Conservation (phyloP, 495 filamentous ascomycete species). For the Pseudomonodictys pantanalensis region DNA sequence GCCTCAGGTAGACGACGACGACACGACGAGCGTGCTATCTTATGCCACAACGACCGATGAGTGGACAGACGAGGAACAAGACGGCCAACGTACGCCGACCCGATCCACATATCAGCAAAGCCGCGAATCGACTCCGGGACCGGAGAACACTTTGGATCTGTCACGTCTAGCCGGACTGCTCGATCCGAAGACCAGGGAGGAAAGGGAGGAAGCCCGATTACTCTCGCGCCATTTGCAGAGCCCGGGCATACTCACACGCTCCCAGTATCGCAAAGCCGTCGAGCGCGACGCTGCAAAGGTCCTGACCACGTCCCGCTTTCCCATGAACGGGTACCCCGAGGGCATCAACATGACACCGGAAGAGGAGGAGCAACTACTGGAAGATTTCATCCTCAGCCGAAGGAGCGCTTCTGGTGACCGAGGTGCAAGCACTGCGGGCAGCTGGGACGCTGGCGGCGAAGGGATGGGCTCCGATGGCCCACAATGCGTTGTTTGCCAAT, state of each 20-base stretch:
- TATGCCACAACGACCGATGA: constrained; percentile 52
- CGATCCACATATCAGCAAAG: constrained; percentile 43
- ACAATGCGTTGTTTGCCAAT: constrained; percentile 91
- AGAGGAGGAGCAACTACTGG: constrained; percentile 77
- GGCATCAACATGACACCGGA: constrained; percentile 52
- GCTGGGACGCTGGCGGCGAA: constrained; percentile 66
- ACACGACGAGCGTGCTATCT: constrained; percentile 76
- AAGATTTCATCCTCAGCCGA: constrained; percentile 72
- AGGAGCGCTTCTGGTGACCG: constrained; percentile 38
- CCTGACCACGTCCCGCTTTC: constrained; percentile 52
- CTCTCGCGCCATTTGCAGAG: constrained; percentile 76
- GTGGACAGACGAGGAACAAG: constrained; percentile 45
- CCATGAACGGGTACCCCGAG: constrained; percentile 24
- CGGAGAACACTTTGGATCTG: constrained; percentile 61
- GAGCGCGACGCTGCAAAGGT: constrained; percentile 65
- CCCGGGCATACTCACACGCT: constrained; percentile 73
- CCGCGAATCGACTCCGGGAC: constrained; percentile 50
- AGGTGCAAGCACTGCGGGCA: constrained; percentile 30
- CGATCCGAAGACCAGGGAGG: constrained; percentile 72
- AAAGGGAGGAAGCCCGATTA: constrained; percentile 74
- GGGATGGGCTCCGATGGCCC: constrained; percentile 74
- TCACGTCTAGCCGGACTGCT: constrained; percentile 75
- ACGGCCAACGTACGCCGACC: constrained; percentile 77
- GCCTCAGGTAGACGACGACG: constrained; percentile 60
- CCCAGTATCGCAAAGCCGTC: constrained; percentile 63